Evolutionary conservation across 305 asterid species (phyloP).

Genomic region (Fraxinus paxiana): DNA sequence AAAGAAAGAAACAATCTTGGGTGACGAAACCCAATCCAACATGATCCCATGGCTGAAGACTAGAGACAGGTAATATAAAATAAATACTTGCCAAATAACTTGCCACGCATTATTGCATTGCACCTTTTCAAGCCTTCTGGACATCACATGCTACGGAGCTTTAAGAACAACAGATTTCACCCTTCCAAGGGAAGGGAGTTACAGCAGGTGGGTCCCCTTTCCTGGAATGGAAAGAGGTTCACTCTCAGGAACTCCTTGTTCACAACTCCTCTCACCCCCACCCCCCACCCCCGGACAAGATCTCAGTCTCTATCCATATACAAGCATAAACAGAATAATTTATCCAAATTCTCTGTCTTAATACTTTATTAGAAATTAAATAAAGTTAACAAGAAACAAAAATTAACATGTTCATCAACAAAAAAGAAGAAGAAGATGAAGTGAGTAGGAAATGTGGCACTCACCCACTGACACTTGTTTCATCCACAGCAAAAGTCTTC

Average conservation of each 20-base stretch:
- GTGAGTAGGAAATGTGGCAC: constrained; percentile 29
- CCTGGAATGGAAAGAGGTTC: background rate
- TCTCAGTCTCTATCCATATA: background rate
- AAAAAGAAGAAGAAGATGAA: background rate
- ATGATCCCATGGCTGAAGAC: background rate
- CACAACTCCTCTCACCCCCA: background rate
- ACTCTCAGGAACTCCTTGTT: constrained; percentile 1
- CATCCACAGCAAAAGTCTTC: constrained; percentile 99
- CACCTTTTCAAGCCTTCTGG: background rate
- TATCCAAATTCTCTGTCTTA: background rate
- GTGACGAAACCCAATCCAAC: background rate
- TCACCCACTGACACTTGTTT: constrained; percentile 99
- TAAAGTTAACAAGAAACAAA: background rate
- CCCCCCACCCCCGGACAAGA: background rate
- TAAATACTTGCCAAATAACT: background rate
- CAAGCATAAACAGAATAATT: background rate
- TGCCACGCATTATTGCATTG: background rate
- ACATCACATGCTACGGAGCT: constrained; percentile 1
- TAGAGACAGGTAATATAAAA: background rate
- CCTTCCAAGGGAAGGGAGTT: background rate
- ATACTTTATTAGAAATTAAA: background rate
- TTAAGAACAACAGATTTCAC: background rate
- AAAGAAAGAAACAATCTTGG: background rate
- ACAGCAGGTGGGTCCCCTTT: background rate
- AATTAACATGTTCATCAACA: background rate